Evolutionary conservation across 2,329 filamentous ascomycete species (phyloP), one percentile per base, ranked within the genome.

Genomic region (Ophiocordyceps camponoti-leonardi): DNA sequence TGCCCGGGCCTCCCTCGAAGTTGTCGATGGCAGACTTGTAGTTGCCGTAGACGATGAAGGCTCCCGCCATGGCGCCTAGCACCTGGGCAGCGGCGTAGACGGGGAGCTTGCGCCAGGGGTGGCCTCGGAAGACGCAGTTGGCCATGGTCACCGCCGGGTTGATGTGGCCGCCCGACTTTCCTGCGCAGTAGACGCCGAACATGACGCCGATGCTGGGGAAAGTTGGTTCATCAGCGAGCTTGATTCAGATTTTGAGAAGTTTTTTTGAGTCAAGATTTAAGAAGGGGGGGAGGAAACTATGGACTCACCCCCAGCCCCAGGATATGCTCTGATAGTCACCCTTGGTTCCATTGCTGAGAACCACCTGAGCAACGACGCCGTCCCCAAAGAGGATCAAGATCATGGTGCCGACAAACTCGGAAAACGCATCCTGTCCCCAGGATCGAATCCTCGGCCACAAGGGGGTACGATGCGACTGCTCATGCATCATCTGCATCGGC

Each of bases 141-240:
- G 73, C 70, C 26, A 86, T 68, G 1, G 81, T 84, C 16, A 86
- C 73, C n/a, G 79, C 81, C 0, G 81, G 78, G 54, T 81, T 81
- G 51, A 86, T 66, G 54, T 83, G 81, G 1, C 73, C 78, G 8
- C 80, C 81, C 4, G 73, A 79, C 52, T 81, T 78, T 44, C 73
- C 73, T 6, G 67, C 67, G n/a, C 73, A 70, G 53, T 84, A 84
- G 39, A 83, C 72, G 5, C 79, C 79, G 3, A 83, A 66, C 76
- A 83, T 82, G 49, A 81, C 75, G 12, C 75, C 79, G 19, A 83
- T 63, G 31, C 77, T 68, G 13, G 10, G 2, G n/a, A n/a, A n/a
- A n/a, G n/a, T n/a, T n/a, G n/a, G n/a, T n/a, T n/a, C n/a, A n/a
- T n/a, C 23, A 26, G 23, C 23, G 23, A 26, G 23, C 8, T 26